These are phyloP conservation scores for Angophora floribunda DNA, from an alignment of 345 rosid genomes.

Conservation along the genomic window DNA sequence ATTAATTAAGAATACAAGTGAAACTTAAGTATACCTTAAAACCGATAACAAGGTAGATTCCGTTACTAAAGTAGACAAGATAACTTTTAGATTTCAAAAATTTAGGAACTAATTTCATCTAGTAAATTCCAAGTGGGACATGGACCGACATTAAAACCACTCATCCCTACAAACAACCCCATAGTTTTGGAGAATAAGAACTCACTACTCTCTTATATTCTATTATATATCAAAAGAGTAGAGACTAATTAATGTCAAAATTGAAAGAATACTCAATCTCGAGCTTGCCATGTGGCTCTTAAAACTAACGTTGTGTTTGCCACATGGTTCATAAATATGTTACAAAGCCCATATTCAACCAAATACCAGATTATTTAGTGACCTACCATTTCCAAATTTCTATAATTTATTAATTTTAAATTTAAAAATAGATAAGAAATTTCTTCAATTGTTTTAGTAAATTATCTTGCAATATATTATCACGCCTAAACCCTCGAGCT, in stretches of 20 bases:
- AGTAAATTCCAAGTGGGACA: too few relatives aligned
- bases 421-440: not conserved
- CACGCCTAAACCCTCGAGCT: too few relatives aligned
- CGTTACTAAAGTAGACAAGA: too few relatives aligned
- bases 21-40: too few relatives aligned
- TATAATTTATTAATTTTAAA: not conserved
- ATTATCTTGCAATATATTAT: not conserved
- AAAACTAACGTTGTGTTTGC: not conserved
- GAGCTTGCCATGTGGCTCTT: not conserved
- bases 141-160: too few relatives aligned
- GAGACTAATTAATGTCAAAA: rapidly evolving
- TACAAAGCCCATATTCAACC: not conserved
- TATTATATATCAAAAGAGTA: not conserved
- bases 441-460: not conserved
- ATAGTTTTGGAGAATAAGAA: not conserved
- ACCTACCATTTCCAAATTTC: not conserved
- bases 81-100: too few relatives aligned
- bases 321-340: not conserved
- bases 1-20: too few relatives aligned
- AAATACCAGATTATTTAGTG: not conserved
- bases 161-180: not conserved
- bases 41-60: too few relatives aligned
- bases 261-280: not conserved
- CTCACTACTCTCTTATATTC: rapidly evolving
- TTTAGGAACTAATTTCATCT: too few relatives aligned